Conservation (phyloP, 2,329 filamentous ascomycete species). For the Aspergillus sp. region DNA sequence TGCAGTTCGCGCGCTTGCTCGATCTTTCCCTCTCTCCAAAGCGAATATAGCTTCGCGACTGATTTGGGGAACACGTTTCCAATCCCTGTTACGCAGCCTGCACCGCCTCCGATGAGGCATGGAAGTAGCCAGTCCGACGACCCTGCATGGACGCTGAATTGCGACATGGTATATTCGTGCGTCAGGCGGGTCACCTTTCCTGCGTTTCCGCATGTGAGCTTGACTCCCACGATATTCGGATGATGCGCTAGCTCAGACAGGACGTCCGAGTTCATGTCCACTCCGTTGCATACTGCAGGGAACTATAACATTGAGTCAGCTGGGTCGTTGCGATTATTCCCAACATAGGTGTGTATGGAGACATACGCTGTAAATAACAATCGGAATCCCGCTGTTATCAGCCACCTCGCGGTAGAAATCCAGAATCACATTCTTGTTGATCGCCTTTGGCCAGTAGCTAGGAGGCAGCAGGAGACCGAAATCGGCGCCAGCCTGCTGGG, state of each 20-base stretch:
- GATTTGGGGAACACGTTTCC: slow-evolving; percentile 49
- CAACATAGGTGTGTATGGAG: no score
- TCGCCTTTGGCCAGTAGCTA: slow-evolving; percentile 41
- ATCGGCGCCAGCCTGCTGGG: slow-evolving; percentile 38
- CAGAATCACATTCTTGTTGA: slow-evolving; percentile 34
- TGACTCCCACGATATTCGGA: slow-evolving; percentile 34
- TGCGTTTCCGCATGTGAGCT: slow-evolving; percentile 33
- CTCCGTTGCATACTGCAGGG: slow-evolving; percentile 36
- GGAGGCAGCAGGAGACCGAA: slow-evolving; percentile 42
- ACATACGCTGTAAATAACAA: slow-evolving; percentile 47
- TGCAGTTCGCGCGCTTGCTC: slow-evolving; percentile 44
- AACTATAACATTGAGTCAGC: slow-evolving; percentile 17
- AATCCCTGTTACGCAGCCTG: slow-evolving; percentile 47
- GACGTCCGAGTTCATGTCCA: slow-evolving; percentile 43
- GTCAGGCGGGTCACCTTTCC: slow-evolving; percentile 21
- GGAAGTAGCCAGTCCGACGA: slow-evolving; percentile 47
- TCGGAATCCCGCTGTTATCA: slow-evolving; percentile 36
- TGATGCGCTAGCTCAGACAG: slow-evolving; percentile 26
- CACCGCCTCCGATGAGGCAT: slow-evolving; percentile 39
- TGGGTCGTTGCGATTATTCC: no score
- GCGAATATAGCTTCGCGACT: slow-evolving; percentile 41
- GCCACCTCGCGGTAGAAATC: slow-evolving; percentile 41
- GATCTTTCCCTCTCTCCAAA: slow-evolving; percentile 40
- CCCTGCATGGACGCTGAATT: slow-evolving; percentile 47
- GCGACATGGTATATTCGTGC: slow-evolving; percentile 35